These are phyloP conservation scores for Nicotiana obtusifolia DNA, from an alignment of 257 asterid genomes.

Conservation along the genomic window DNA sequence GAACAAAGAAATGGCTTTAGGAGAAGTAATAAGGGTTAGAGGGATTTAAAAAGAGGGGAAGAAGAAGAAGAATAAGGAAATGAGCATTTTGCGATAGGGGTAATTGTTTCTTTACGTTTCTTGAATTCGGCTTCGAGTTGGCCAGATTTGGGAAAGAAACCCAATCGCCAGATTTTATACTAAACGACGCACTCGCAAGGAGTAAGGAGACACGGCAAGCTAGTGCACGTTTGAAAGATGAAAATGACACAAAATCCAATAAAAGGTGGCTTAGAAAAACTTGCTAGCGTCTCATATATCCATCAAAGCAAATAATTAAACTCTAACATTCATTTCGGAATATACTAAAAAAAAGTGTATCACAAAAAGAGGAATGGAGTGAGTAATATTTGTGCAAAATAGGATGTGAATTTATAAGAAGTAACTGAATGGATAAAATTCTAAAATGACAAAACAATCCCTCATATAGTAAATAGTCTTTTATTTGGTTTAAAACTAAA, in stretches of 20 bases:
- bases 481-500: no score
- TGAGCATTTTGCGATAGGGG: not conserved
- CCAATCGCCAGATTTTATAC: not conserved
- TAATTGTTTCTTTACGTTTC: conserved; percentile 7
- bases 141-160: not conserved
- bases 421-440: no score
- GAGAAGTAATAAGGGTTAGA: not conserved
- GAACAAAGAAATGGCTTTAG: not conserved
- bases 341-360: no score
- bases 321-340: no score
- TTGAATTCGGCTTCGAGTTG: conserved; percentile 1
- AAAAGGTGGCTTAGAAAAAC: not conserved
- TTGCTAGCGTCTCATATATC: no score
- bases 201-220: not conserved
- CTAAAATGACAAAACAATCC: no score
- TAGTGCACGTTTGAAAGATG: conserved; percentile 9
- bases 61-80: not conserved
- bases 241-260: not conserved
- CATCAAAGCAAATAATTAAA: no score
- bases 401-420: no score
- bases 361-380: no score
- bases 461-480: no score
- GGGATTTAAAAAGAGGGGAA: not conserved
- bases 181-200: not conserved
- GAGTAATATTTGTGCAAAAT: no score